Conservation (phyloP, 2,329 filamentous ascomycete genomes). For the Diplocarpon mali region DNA sequence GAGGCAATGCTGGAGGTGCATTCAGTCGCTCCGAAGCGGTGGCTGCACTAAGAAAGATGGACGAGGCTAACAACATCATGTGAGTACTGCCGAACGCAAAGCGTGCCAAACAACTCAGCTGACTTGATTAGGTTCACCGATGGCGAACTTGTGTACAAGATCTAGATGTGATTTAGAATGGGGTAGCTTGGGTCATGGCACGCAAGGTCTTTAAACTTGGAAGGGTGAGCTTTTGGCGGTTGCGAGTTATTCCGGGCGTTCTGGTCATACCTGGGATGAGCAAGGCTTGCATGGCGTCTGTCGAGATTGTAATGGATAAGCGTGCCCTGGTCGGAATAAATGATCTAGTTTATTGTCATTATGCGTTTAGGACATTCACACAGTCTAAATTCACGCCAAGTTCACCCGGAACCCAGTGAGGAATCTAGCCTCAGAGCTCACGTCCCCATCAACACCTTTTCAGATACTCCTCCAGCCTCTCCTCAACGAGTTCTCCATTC, state of each 20-base stretch:
- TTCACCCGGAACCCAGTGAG: background rate
- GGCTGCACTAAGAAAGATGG: slow-evolving; percentile 68
- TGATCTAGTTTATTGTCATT: slow-evolving; percentile 2
- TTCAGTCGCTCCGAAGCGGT: slow-evolving; percentile 66
- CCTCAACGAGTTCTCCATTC: slow-evolving; percentile 45
- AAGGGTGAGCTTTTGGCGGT: slow-evolving; percentile 1
- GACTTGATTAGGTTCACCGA: slow-evolving; percentile 38
- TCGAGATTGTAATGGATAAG: slow-evolving; percentile 7
- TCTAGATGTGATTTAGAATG: slow-evolving; percentile 34
- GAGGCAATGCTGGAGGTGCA: slow-evolving; percentile 37
- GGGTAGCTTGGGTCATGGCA: background rate
- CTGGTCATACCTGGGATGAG: slow-evolving; percentile 3
- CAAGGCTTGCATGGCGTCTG: slow-evolving; percentile 1
- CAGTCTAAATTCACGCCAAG: background rate
- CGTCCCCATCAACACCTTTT: background rate
- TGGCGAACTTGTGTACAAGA: slow-evolving; percentile 59
- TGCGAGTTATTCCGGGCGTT: slow-evolving; percentile 1
- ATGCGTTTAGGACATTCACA: background rate
- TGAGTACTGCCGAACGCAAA: slow-evolving; percentile 38
- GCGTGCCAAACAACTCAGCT: background rate
- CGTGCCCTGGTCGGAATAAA: slow-evolving; percentile 3
- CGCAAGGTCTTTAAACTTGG: slow-evolving; percentile 1
- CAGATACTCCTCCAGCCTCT: slow-evolving; percentile 40
- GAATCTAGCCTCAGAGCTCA: background rate
- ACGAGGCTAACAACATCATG: slow-evolving; percentile 85